A percentile compares a stretch with the other conserved stretches of the same genome.
phyloP scores from a whole-genome alignment of 148 eudicot genomes.

The Rhododendron molle region DNA sequence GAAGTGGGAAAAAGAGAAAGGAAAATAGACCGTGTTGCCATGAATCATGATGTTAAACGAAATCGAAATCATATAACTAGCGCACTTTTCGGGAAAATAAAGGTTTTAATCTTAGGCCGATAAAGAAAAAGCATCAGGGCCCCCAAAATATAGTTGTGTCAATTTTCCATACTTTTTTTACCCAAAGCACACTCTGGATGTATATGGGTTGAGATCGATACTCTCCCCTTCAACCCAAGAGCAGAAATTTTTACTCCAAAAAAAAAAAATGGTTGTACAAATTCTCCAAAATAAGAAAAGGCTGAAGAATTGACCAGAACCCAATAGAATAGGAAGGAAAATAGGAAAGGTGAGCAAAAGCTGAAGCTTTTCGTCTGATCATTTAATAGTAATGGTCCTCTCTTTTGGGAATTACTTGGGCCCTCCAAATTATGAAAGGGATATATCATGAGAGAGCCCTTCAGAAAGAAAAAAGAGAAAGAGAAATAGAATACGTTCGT shows the following conservation, averaged over 20 bases:
- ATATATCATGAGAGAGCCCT: neutral
- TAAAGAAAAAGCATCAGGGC: neutral
- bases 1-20: neutral
- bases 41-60: neutral
- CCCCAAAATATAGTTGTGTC: neutral
- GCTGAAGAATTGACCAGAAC: neutral
- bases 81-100: neutral
- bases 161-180: neutral
- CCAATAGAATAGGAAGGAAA: neutral
- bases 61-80: neutral
- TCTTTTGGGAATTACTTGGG: too few relatives aligned
- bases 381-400: neutral
- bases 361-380: neutral
- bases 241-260: neutral
- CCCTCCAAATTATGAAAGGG: neutral
- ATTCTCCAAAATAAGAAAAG: neutral
- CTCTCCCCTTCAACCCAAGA: too few relatives aligned
- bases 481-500: neutral
- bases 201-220: too few relatives aligned
- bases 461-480: neutral
- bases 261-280: neutral
- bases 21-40: neutral
- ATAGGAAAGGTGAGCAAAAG: neutral
- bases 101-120: neutral
- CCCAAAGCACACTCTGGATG: neutral